Conservation (phyloP, 306 rosid genomes). For the Trifolium fragiferum region DNA sequence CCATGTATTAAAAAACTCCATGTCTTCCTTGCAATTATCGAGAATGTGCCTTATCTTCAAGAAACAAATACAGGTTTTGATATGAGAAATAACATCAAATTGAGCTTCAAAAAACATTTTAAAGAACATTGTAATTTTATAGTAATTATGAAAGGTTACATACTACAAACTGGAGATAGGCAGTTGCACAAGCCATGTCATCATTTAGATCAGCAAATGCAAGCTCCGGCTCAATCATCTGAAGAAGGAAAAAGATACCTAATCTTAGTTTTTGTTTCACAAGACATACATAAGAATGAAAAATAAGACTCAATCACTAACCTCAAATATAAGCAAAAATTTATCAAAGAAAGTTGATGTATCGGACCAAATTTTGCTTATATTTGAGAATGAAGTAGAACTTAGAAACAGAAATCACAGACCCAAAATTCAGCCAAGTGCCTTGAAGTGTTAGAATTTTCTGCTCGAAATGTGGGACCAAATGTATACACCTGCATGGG, state of each 20-base stretch:
- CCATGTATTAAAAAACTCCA: constrained; percentile 96
- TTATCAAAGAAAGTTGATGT: too few relatives aligned
- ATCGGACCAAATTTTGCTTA: too few relatives aligned
- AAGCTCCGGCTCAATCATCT: constrained; percentile 99
- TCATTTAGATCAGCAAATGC: constrained; percentile 96
- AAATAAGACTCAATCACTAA: constrained; percentile 8
- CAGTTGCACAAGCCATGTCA: constrained; percentile 98
- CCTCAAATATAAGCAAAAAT: too few relatives aligned
- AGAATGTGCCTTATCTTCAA: constrained; percentile 80
- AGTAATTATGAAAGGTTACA: constrained; percentile 55
- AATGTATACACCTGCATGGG: constrained; percentile 81
- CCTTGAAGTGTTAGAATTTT: constrained; percentile 94
- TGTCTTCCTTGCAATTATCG: constrained; percentile 92
- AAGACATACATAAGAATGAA: constrained; percentile 24
- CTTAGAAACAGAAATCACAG: constrained; percentile 41
- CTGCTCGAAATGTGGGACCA: constrained; percentile 98
- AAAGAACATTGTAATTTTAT: constrained; percentile 30
- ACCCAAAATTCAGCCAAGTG: constrained; percentile 99
- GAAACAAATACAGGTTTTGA: constrained; percentile 37
- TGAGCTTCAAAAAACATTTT: constrained; percentile 34
- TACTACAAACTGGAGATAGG: constrained; percentile 98
- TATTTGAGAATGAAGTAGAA: background rate
- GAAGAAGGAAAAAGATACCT: constrained; percentile 34
- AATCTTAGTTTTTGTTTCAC: constrained; percentile 20
- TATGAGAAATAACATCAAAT: constrained; percentile 12